Percentiles rank a stretch among this genome's conserved stretches.
phyloP scores from a whole-genome alignment of 129 eudicot genomes.

The sunflower (Helianthus annuus) region DNA sequence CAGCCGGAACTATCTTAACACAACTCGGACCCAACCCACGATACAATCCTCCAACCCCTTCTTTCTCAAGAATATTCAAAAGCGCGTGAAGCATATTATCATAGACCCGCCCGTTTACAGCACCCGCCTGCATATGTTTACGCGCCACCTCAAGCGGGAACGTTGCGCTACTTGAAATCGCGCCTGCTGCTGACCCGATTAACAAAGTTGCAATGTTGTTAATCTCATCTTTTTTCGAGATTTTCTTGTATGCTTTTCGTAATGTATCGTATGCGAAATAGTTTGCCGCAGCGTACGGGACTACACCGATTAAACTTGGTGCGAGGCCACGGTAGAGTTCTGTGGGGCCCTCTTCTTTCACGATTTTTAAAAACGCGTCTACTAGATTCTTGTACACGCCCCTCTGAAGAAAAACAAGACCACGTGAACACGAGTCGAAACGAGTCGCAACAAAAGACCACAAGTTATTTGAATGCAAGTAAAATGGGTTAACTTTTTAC shows the following conservation, averaged over 20 bases:
- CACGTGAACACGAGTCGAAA: no score
- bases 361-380: constrained; percentile 71
- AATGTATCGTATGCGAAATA: constrained; percentile 79
- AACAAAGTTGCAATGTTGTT: constrained; percentile 61
- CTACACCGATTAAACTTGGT: constrained; percentile 80
- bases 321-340: constrained; percentile 86
- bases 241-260: constrained; percentile 62
- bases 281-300: constrained; percentile 85
- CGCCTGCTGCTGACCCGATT: constrained; percentile 54
- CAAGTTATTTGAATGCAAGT: no score
- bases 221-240: constrained; percentile 55
- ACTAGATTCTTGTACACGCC: constrained; percentile 69
- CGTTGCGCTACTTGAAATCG: constrained; percentile 85
- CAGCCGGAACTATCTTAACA: constrained; percentile 78
- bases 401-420: constrained; percentile 44
- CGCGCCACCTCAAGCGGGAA: constrained; percentile 94
- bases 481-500: constrained; percentile 23
- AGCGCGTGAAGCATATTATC: constrained; percentile 83
- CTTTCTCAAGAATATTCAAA: constrained; percentile 64
- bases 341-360: constrained; percentile 74
- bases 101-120: constrained; percentile 69
- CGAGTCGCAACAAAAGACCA: no score
- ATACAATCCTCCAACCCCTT: constrained; percentile 66
- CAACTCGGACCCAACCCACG: constrained; percentile 88
- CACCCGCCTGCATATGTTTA: constrained; percentile 93